Evolutionary conservation across 1,284 basidiomycete species (phyloP).

Genomic region (Cryptococcus sp.): DNA sequence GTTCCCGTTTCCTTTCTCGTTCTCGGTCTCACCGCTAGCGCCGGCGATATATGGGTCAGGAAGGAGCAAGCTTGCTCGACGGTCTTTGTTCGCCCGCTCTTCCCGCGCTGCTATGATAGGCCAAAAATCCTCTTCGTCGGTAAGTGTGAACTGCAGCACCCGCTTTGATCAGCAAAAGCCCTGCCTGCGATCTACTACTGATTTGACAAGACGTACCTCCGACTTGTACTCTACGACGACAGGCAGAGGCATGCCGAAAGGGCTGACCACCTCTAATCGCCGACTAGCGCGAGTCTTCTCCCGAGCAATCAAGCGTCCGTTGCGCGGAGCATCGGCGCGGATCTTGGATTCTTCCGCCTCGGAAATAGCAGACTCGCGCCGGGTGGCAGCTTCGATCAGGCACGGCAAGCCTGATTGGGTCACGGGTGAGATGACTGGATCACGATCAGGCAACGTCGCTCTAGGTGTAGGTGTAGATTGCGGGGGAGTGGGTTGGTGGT

Average conservation of each 20-base stretch:
- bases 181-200: not conserved
- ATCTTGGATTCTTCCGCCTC: constrained; percentile 8
- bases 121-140: constrained; percentile 34
- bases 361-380: constrained; percentile 11
- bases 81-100: constrained; percentile 9
- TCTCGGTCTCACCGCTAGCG: not conserved
- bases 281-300: constrained; percentile 21
- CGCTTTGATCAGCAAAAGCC: not conserved
- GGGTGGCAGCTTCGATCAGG: constrained; percentile 16
- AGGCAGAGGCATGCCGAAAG: constrained; percentile 29
- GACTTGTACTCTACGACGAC: constrained; percentile 24
- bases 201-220: constrained; percentile 16
- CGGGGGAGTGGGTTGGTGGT: not conserved
- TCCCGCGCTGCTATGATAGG: constrained; percentile 29
- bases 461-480: not conserved
- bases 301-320: constrained; percentile 9
- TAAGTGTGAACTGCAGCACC: constrained; percentile 23
- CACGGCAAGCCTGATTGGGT: not conserved
- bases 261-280: constrained; percentile 10
- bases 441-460: not conserved
- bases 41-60: too few relatives aligned
- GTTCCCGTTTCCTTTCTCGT: not conserved
- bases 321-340: not conserved
- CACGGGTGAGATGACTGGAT: not conserved
- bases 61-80: constrained; percentile 13